Conservation (phyloP, 2,329 filamentous ascomycete species). For the Exophiala calicioides region DNA sequence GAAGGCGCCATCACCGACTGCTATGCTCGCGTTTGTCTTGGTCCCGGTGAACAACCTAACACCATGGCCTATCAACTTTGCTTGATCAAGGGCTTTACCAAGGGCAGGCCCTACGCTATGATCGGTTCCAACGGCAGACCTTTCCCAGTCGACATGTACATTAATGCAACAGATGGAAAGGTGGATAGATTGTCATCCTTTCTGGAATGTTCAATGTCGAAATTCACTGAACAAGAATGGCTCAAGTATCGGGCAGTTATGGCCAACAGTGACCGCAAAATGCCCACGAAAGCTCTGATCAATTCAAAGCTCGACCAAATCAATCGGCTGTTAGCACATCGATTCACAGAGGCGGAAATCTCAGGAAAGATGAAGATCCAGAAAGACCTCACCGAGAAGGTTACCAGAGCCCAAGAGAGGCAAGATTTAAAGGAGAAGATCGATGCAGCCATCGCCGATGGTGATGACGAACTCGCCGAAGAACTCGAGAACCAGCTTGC, state of each 20-base stretch:
- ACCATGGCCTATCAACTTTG: conserved; percentile 84
- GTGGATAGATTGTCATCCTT: conserved; percentile 84
- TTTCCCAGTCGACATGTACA: conserved; percentile 84
- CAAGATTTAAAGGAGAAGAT: conserved; percentile 66
- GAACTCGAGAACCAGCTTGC: conserved; percentile 52
- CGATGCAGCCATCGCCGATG: conserved; percentile 64
- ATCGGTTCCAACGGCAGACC: conserved; percentile 70
- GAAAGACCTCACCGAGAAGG: conserved; percentile 66
- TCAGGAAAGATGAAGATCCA: conserved; percentile 74
- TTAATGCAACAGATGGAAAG: conserved; percentile 78
- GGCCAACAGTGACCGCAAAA: conserved; percentile 67
- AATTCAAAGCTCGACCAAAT: conserved; percentile 76
- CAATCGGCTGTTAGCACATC: conserved; percentile 73
- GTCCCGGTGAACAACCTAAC: conserved; percentile 70
- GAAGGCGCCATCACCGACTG: conserved; percentile 78
- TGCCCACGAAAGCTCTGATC: conserved; percentile 73
- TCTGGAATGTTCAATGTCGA: conserved; percentile 81
- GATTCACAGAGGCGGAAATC: conserved; percentile 81
- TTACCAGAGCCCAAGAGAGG: conserved; percentile 64
- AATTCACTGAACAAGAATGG: conserved; percentile 83
- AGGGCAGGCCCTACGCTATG: conserved; percentile 81
- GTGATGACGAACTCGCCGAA: conserved; percentile 61
- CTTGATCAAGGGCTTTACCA: conserved; percentile 82
- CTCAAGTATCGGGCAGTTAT: conserved; percentile 77
- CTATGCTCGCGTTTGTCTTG: conserved; percentile 82